A percentile compares a stretch with the other conserved stretches of the same genome.
phyloP scores from a whole-genome alignment of 2,329 filamentous ascomycete species.

The Verticillium klebahnii region DNA sequence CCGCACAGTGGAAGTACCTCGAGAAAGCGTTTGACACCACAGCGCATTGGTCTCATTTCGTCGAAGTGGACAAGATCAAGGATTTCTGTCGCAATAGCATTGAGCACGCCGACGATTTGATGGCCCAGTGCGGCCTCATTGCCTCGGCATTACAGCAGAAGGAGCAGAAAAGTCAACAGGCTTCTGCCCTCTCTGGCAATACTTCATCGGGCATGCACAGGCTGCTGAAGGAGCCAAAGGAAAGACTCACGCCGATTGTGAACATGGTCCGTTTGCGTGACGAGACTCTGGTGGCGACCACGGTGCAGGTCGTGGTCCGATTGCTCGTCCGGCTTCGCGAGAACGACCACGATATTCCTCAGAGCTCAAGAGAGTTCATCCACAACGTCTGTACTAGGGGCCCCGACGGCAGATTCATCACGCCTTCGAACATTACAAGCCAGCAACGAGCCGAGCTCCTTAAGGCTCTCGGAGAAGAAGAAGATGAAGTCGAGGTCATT shows the following conservation, averaged over 20 bases:
- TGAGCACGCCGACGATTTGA: conserved; percentile 82
- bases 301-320: conserved; percentile 79
- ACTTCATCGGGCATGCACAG: conserved; percentile 34
- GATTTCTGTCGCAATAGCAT: conserved; percentile 94
- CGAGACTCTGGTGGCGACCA: conserved; percentile 74
- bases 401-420: conserved; percentile 48
- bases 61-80: conserved; percentile 76
- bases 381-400: conserved; percentile 62
- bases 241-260: conserved; percentile 63
- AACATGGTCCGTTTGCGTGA: conserved; percentile 91
- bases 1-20: conserved; percentile 74
- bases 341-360: conserved; percentile 66
- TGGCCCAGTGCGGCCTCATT: conserved; percentile 81
- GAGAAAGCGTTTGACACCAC: conserved; percentile 70
- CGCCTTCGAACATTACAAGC: conserved; percentile 74
- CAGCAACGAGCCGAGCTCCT: conserved; percentile 82
- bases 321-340: conserved; percentile 78
- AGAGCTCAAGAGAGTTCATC: conserved; percentile 56
- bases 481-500: conserved; percentile 47
- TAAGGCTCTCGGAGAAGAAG: conserved; percentile 55
- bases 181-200: conserved; percentile 11
- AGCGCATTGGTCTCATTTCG: conserved; percentile 73
- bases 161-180: conserved; percentile 4
- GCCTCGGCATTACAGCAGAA: conserved; percentile 56
- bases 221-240: conserved; percentile 61